Conservation (phyloP, 75 land plant genomes). For the Picea sitchensis region DNA sequence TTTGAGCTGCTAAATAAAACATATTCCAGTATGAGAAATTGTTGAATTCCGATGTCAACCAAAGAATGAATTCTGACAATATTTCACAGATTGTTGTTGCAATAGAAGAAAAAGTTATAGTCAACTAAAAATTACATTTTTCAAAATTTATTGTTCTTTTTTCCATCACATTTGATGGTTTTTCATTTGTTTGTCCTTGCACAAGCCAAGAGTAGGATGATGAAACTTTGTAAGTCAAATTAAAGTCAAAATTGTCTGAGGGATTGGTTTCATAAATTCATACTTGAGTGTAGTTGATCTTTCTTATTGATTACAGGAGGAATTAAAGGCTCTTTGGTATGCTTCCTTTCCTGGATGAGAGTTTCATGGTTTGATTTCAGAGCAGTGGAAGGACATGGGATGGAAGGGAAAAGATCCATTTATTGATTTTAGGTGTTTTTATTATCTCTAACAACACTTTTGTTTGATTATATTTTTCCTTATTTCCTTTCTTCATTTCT, state of each 20-base stretch:
- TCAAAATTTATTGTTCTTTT: too few species aligned
- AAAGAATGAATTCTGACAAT: too few species aligned
- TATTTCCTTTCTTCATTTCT: neutral
- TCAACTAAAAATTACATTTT: too few species aligned
- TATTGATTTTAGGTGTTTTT: slow-evolving; percentile 82
- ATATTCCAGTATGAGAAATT: too few species aligned
- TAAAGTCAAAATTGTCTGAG: neutral
- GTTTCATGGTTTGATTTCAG: slow-evolving; percentile 72
- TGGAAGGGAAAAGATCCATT: slow-evolving; percentile 99
- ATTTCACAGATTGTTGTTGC: too few species aligned
- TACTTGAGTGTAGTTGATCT: slow-evolving; percentile 6
- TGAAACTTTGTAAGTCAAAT: neutral
- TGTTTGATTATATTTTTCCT: neutral
- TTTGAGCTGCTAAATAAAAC: too few species aligned
- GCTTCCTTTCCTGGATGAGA: slow-evolving; percentile 62
- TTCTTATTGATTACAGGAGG: slow-evolving; percentile 47
- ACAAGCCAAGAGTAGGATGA: neutral
- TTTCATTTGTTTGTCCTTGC: neutral
- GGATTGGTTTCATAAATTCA: neutral
- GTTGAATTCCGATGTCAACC: too few species aligned
- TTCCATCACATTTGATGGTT: neutral
- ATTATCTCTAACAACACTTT: neutral
- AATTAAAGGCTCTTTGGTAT: slow-evolving; percentile 73
- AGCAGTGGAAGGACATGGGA: slow-evolving; percentile 99
- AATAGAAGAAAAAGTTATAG: too few species aligned